phyloP scores from a whole-genome alignment of 2,329 filamentous ascomycete genomes.

The Scedosporium dehoogii region DNA sequence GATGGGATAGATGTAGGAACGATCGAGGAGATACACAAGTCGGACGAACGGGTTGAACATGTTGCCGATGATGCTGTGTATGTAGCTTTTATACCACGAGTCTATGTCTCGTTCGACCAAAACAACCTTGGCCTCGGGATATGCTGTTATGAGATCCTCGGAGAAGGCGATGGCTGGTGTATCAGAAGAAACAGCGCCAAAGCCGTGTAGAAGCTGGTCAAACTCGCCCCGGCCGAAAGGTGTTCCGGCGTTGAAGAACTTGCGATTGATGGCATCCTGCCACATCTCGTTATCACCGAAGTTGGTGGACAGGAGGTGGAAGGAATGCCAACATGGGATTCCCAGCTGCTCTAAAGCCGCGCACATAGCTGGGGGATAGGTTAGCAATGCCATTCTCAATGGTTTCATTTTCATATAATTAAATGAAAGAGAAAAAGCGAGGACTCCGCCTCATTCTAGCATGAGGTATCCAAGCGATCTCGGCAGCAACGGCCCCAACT shows the following conservation, averaged over 20 bases:
- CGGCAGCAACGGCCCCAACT: background rate
- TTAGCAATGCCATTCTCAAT: too few relatives aligned
- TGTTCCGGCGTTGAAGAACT: slow-evolving; percentile 10
- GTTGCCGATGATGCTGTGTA: slow-evolving; percentile 4
- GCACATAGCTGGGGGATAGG: slow-evolving; percentile 8
- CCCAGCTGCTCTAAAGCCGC: slow-evolving; percentile 12
- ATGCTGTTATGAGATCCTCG: slow-evolving; percentile 28
- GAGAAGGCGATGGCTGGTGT: slow-evolving; percentile 20
- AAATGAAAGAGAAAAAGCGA: too few relatives aligned
- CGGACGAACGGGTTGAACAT: slow-evolving; percentile 5
- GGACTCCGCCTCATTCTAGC: background rate
- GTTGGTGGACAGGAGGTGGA: slow-evolving; percentile 11
- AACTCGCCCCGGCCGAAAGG: slow-evolving; percentile 11
- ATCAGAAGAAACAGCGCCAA: slow-evolving; percentile 27
- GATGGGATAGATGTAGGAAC: slow-evolving; percentile 7
- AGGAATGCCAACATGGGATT: slow-evolving; percentile 13
- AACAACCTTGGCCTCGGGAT: slow-evolving; percentile 31
- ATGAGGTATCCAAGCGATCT: background rate
- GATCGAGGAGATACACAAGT: slow-evolving; percentile 3
- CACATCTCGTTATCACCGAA: slow-evolving; percentile 14
- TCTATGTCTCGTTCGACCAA: slow-evolving; percentile 19
- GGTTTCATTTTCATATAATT: background rate
- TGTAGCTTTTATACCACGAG: slow-evolving; percentile 17
- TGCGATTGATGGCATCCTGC: slow-evolving; percentile 13
- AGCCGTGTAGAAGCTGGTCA: slow-evolving; percentile 13